Percentiles rank a stretch among this genome's conserved stretches.
Evolutionary conservation across 306 rosid genomes (phyloP).

Genomic region (Acacia confusa): DNA sequence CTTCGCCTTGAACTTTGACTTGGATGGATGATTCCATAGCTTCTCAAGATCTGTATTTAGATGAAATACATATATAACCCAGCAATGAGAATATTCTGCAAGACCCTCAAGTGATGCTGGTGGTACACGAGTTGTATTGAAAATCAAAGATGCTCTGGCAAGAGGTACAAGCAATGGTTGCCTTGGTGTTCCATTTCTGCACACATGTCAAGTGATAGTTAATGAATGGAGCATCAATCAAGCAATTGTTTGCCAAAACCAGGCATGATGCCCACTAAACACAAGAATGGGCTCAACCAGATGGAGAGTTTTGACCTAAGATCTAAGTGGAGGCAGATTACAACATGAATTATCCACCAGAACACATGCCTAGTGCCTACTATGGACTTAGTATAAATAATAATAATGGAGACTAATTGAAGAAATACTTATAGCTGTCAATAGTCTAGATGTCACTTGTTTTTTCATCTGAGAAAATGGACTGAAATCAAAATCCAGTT

Average conservation of each 20-base stretch:
- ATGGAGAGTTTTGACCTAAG: background rate
- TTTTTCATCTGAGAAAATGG: background rate
- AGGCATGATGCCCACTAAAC: constrained; percentile 1
- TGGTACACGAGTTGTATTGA: constrained; percentile 70
- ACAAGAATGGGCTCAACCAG: constrained; percentile 1
- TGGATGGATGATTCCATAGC: constrained; percentile 81
- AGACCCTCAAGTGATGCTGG: constrained; percentile 93
- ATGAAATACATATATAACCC: constrained; percentile 92
- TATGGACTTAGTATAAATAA: background rate
- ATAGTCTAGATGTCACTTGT: background rate
- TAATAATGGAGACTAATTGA: background rate
- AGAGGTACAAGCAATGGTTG: constrained; percentile 95
- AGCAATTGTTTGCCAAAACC: constrained; percentile 6
- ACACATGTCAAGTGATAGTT: constrained; percentile 23
- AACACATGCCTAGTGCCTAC: background rate
- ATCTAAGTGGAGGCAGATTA: background rate
- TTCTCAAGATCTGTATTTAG: constrained; percentile 85
- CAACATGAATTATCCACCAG: background rate
- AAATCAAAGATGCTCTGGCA: constrained; percentile 83
- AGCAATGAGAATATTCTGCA: constrained; percentile 84
- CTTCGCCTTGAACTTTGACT: constrained; percentile 90
- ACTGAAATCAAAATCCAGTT: background rate
- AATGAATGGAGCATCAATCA: constrained; percentile 23
- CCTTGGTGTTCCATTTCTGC: constrained; percentile 94
- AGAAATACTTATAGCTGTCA: background rate